phyloP scores from a whole-genome alignment of 805 yeast species.

The Wickerhamomyces xylosicus region DNA sequence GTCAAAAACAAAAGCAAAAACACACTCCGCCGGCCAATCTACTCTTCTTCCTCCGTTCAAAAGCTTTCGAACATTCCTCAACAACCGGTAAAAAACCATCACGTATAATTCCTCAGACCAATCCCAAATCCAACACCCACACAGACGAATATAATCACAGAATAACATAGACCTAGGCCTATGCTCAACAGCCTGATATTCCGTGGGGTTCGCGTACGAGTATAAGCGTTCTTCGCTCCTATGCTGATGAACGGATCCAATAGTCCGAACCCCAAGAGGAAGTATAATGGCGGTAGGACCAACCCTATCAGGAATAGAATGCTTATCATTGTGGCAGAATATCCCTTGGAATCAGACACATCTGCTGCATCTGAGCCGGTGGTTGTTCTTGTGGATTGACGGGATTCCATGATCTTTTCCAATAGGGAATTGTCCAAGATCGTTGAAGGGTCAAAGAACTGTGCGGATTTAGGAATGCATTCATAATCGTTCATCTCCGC shows the following conservation, averaged over 20 bases:
- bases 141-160: conserved; percentile 23
- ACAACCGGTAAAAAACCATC: too few relatives aligned
- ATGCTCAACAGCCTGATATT: conserved; percentile 11
- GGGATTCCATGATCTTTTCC: conserved; percentile 9
- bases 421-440: conserved; percentile 6
- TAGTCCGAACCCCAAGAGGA: conserved; percentile 18
- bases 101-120: conserved; percentile 18
- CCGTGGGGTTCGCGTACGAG: conserved; percentile 1
- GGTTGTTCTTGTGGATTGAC: conserved; percentile 2
- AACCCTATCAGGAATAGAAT: conserved; percentile 12
- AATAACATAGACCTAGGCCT: conserved; percentile 10
- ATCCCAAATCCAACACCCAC: conserved; percentile 38
- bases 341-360: not conserved
- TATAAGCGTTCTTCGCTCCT: too few relatives aligned
- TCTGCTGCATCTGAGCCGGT: not conserved
- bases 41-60: too few relatives aligned
- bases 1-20: too few relatives aligned
- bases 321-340: conserved; percentile 5
- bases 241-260: conserved; percentile 11
- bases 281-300: conserved; percentile 19
- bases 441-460: not conserved
- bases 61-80: too few relatives aligned
- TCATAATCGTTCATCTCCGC: not conserved
- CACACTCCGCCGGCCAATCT: too few relatives aligned
- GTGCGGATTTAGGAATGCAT: not conserved